Base-by-base conservation (phyloP, 148 eudicot genomes). In the Rhododendron henanense region DNA sequence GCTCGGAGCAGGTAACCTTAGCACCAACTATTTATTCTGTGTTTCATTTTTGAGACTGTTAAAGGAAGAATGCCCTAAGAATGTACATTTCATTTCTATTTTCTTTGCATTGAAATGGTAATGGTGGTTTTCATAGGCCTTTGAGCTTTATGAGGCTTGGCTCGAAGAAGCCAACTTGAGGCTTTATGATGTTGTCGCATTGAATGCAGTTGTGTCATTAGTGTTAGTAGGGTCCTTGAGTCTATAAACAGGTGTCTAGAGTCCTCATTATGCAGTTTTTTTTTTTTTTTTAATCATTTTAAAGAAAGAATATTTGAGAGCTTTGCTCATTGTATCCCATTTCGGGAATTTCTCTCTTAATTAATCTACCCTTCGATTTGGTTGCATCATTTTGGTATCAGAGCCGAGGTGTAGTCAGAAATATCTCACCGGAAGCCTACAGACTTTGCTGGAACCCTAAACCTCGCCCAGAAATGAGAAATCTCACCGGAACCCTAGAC, bases 1-100 rank as follows among this genome's bases (percentile, higher is more conserved):
- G 99, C 86, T 85, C 94, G 33, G 99, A 97, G 85, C 99, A 97
- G 99, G 99, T 95, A 88, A 81, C 87, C 25, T 85, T 81, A 25
- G 78, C 41, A 31, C 47, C n/a, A 25, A 23, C 77, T 76, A 0
- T 79, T 73, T 41, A 0, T 85, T 71, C 25, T 65, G 41, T 79
- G 9, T 65, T 39, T 79, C 77, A 45, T 76, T 45, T 65, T 85
- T 4, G 28, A 25, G 74, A 28, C 31, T 69, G 28, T 11, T 28
- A 28, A 5, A 69, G 74, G 28, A 23, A 63, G 73, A 25, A 83
- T 31, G 28, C 55, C 53, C 47, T 63, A 31, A 47, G 41, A 39
- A 57, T 57, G 41, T 63, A 18, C 37, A 6, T 15, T 35, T 18
- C 37, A 9, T 7, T 19, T 41, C 33, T 39, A 41, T 5, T 77